These are phyloP conservation scores for Leccinum uliginosum DNA, from an alignment of 768 basidiomycete species.

Conservation along the genomic window DNA sequence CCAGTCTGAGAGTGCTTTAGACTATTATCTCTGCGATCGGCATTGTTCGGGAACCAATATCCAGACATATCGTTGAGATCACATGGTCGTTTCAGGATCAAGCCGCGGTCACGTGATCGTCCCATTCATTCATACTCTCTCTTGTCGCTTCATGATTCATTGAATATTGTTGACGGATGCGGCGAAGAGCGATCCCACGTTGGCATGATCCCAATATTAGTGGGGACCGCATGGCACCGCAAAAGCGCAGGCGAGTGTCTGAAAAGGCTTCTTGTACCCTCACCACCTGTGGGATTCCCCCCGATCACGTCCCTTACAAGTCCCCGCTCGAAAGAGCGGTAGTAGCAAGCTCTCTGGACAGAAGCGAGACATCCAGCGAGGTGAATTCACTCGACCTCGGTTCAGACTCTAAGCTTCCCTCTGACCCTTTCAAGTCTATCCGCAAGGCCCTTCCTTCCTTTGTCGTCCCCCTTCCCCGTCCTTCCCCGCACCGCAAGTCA, in stretches of 20 bases:
- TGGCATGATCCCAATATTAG: too few relatives aligned
- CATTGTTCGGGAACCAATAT: slow-evolving; percentile 67
- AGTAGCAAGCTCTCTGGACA: slow-evolving; percentile 9
- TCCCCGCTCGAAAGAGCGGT: slow-evolving; percentile 1
- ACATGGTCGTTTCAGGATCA: too few relatives aligned
- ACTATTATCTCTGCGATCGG: slow-evolving; percentile 57
- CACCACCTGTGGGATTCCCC: too few relatives aligned
- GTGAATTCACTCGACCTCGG: slow-evolving; percentile 23
- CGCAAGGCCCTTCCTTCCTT: slow-evolving; percentile 1
- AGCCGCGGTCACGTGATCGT: slow-evolving; percentile 29
- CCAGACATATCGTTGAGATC: slow-evolving; percentile 20
- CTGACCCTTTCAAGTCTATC: slow-evolving; percentile 21
- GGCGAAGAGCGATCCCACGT: too few relatives aligned
- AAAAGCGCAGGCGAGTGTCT: too few relatives aligned
- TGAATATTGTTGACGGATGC: too few relatives aligned
- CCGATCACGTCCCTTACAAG: slow-evolving; percentile 22
- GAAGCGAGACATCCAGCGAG: slow-evolving; percentile 14
- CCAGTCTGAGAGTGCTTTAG: slow-evolving; percentile 64
- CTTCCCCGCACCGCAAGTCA: neutral
- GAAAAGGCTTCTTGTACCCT: too few relatives aligned
- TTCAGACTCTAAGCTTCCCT: neutral
- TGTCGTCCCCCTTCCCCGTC: slow-evolving; percentile 1
- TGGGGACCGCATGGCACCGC: too few relatives aligned
- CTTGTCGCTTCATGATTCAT: too few relatives aligned
- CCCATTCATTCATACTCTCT: too few relatives aligned